Evolutionary conservation across 345 rosid species (phyloP), one percentile per base, ranked within the genome.

Genomic region (Dipteronia dyeriana): DNA sequence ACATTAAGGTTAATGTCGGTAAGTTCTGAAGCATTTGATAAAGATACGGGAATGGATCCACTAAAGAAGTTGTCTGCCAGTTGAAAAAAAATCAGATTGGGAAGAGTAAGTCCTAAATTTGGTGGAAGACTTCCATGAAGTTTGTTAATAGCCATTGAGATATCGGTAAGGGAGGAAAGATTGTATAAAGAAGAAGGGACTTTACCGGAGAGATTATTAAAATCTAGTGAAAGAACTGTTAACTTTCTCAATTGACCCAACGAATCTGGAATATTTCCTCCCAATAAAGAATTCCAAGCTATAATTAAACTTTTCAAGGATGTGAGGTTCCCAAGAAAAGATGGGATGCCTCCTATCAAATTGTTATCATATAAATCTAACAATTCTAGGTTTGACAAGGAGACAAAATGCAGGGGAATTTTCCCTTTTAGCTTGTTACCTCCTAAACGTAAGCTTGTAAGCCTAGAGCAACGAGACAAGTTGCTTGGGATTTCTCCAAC

Each of bases 131-230:
- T 73, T 17, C 89, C 88, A 10, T 26, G 11, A 34, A 88, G 39
- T 0, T 29, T 20, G 9, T 81, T 88, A 0, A 0, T 0, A 0
- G 56, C 13, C 0, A 71, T 1, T 0, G 59, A 41, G 0, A 87
- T 20, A 0, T 0, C 0, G 13, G 12, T 10, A 9, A 81, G 0
- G 2, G 82, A 74, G 22, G 87, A 80, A 9, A 75, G 75, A 75
- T 90, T 86, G 82, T 20, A 83, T 1, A 87, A 25, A 0, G 81
- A 76, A 0, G 77, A 57, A 4, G 85, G 86, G 26, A 83, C n/a
- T 0, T 20, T 34, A 61, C 80, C 81, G 0, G 77, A 79, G 13
- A 81, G 25, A n/a, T 5, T 38, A 11, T 83, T 79, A 0, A 0
- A 31, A 0, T 26, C 10, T 8, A 76, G 49, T 4, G 0, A 0